Base-by-base conservation (phyloP, 2,329 filamentous ascomycete genomes). In the Stagonosporopsis rhizophila region DNA sequence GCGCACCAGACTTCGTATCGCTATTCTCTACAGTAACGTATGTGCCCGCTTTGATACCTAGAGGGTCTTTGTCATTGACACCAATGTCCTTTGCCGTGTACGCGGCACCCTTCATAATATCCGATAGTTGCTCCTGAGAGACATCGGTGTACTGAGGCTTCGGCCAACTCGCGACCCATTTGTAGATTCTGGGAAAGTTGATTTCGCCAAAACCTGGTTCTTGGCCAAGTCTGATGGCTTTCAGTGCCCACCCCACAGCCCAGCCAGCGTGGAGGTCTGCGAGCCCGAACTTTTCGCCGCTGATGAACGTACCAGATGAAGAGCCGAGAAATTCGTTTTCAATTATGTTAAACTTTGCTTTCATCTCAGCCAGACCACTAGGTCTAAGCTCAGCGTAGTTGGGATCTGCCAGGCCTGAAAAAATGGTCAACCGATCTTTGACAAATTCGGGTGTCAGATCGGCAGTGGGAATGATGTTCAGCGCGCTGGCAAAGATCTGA, bases 231-330 rank as follows among this genome's bases (percentile, higher is more conserved):
- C 44, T 44, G 27, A 57, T 44, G 2, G 44, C 32, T 7, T 44
- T 39, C 2, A 57, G 48, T 2, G 17, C 8, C 54, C 54, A 57
- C 2, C 48, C 42, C 2, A 57, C 54, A 1, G 44, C 54, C 54
- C 54, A 57, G 1, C 54, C 54, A 4, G 44, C 48, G 6, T 57
- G 54, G 4, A 52, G 8, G n/a, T 57, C 54, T 17, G 54, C 54
- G 20, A 56, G 47, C 4, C 47, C 53, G 5, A 51, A 48, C 6
- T 32, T 39, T 6, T 48, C 53, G 19, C 53, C 53, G 0, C 30
- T 44, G 23, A 56, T 42, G 25, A 56, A 56, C 2, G 42, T 15
- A 0, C 42, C 30, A 3, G 38, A 14, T 2, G 28, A 37, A 1
- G n/a, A 20, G 12, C 30, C 38, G 2, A 56, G 30, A 12, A 56